Conservation (phyloP, 1,284 basidiomycete genomes). For the Fomes fomentarius region DNA sequence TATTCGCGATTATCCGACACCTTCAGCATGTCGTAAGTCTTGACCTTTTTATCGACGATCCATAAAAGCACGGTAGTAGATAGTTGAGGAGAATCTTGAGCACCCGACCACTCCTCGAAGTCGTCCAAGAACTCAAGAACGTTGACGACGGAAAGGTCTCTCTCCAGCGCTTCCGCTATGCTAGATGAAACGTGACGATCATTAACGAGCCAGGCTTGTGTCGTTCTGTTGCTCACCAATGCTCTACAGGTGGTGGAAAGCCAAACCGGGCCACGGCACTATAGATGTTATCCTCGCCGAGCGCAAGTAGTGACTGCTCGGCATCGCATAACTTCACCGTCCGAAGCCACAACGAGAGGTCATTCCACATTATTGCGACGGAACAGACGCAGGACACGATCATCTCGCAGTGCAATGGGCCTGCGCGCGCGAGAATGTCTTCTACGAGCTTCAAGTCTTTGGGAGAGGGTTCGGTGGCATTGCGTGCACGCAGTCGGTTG, state of each 20-base stretch:
- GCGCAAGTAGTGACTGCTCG: not conserved
- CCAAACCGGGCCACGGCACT: not conserved
- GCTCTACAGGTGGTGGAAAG: not conserved
- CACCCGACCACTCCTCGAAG: not conserved
- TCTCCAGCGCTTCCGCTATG: not conserved
- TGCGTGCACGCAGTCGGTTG: not conserved
- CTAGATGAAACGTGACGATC: no score
- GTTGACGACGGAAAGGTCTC: not conserved
- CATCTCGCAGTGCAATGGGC: not conserved
- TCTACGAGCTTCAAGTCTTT: slow-evolving; percentile 2
- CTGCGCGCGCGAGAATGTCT: slow-evolving; percentile 1
- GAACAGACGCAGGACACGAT: not conserved
- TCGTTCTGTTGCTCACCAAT: not conserved
- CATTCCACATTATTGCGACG: not conserved
- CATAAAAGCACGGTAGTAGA: not conserved
- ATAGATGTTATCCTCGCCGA: not conserved
- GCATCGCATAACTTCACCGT: not conserved
- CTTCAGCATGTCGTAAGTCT: not conserved
- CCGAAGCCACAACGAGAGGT: not conserved
- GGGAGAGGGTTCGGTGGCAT: not conserved
- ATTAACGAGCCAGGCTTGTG: no score
- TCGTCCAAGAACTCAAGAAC: not conserved
- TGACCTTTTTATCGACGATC: not conserved
- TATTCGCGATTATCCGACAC: not conserved
- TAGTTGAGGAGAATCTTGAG: not conserved